Conservation (phyloP, 495 filamentous ascomycete genomes). For the Ramalina intermedia region DNA sequence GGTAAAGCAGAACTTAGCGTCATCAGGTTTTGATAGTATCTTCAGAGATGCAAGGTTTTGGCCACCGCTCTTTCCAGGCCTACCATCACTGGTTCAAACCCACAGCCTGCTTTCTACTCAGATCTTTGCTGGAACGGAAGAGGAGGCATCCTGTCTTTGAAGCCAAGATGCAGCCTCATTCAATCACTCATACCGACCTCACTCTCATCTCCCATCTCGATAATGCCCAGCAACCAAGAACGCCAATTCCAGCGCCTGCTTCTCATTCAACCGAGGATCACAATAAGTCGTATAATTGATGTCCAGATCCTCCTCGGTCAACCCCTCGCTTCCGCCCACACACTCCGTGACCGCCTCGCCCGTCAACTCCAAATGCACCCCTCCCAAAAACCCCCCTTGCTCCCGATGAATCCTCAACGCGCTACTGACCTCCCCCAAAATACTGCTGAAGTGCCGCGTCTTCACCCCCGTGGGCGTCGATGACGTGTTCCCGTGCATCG, state of each 20-base stretch:
- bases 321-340: conserved; percentile 73
- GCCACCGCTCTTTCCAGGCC: too few species aligned
- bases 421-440: conserved; percentile 68
- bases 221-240: conserved; percentile 87
- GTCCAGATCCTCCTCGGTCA: conserved; percentile 74
- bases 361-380: conserved; percentile 88
- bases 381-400: conserved; percentile 70
- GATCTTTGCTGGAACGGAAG: neutral
- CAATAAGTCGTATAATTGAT: conserved; percentile 90
- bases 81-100: too few species aligned
- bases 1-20: too few species aligned
- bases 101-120: neutral
- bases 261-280: conserved; percentile 90
- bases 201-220: conserved; percentile 20
- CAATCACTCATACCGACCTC: neutral
- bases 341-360: conserved; percentile 96
- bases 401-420: conserved; percentile 73
- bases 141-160: too few species aligned
- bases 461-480: conserved; percentile 59
- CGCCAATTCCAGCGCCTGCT: conserved; percentile 88
- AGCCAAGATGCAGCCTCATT: neutral
- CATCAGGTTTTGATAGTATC: too few species aligned
- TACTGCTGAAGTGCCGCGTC: conserved; percentile 74
- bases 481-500: conserved; percentile 76
- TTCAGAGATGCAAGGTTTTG: too few species aligned